Percentiles rank a stretch among this genome's conserved stretches.
Evolutionary conservation across 148 eudicot species (phyloP).

Genomic region (Diospyros kaki): DNA sequence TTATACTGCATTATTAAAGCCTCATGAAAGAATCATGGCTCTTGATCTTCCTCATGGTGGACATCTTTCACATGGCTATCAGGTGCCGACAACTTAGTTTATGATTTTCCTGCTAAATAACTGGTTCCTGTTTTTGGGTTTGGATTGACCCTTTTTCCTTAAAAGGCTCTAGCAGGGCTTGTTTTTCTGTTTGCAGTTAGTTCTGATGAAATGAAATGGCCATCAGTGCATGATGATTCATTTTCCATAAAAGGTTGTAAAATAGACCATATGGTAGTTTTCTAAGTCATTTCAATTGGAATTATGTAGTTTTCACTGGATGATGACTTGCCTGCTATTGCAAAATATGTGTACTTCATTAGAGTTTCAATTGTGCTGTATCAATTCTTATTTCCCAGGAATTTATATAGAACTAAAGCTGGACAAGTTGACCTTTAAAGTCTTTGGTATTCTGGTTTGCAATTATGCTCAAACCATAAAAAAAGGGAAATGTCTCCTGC

Average conservation of each 20-base stretch:
- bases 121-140: not conserved
- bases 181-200: not conserved
- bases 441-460: not conserved
- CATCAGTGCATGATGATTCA: not conserved
- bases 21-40: conserved; percentile 99
- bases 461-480: not conserved
- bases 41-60: conserved; percentile 99
- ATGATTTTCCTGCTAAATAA: not conserved
- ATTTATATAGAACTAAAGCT: not conserved
- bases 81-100: conserved; percentile 39
- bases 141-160: not conserved
- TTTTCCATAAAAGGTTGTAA: not conserved
- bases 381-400: not conserved
- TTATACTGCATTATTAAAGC: conserved; percentile 89
- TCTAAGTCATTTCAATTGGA: not conserved
- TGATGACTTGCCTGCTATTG: too few species aligned
- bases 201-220: not conserved
- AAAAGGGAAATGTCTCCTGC: not conserved
- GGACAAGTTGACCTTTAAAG: not conserved
- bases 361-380: too few species aligned
- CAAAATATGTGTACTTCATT: too few species aligned
- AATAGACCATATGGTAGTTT: too few species aligned
- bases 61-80: conserved; percentile 98
- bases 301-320: not conserved
- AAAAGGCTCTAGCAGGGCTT: not conserved